Evolutionary conservation across 345 rosid species (phyloP).

Genomic region (Cochlearia excelsa): DNA sequence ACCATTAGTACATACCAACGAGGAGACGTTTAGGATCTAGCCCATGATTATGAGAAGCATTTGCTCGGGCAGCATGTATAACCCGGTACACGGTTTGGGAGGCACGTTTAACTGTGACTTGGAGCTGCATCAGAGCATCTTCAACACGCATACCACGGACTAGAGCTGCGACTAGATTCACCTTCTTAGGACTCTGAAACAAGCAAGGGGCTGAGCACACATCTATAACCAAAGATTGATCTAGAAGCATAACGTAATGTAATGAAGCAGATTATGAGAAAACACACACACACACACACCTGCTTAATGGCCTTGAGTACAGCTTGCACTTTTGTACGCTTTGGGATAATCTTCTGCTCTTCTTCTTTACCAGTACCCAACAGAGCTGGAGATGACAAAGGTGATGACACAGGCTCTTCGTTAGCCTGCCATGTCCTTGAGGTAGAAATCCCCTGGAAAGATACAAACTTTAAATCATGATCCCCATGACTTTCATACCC

Average conservation of each 20-base stretch:
- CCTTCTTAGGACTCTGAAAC: constrained; percentile 91
- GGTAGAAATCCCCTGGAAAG: constrained; percentile 64
- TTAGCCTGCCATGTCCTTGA: constrained; percentile 60
- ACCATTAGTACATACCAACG: constrained; percentile 54
- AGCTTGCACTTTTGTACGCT: constrained; percentile 75
- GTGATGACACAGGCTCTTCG: constrained; percentile 74
- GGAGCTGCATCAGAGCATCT: constrained; percentile 91
- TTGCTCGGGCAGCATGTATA: constrained; percentile 88
- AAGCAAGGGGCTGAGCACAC: constrained; percentile 14
- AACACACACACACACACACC: constrained; percentile 34
- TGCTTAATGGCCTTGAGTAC: constrained; percentile 82
- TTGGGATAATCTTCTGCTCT: constrained; percentile 56
- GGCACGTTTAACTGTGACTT: constrained; percentile 81
- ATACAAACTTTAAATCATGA: constrained; percentile 11
- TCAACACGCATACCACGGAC: constrained; percentile 97
- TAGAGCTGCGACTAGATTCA: constrained; percentile 87
- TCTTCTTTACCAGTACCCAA: constrained; percentile 55
- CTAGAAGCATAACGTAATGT: background rate
- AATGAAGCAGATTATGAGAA: constrained; percentile 1
- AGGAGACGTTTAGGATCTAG: constrained; percentile 78
- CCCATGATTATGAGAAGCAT: constrained; percentile 92
- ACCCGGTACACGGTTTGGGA: constrained; percentile 86
- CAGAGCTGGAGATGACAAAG: constrained; percentile 59
- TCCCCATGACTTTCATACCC: constrained; percentile 5
- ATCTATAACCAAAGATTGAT: background rate